A percentile compares a stretch with the other conserved stretches of the same genome.
Evolutionary conservation across 2,329 filamentous ascomycete genomes (phyloP).

Genomic region (Aspergillus sp.): DNA sequence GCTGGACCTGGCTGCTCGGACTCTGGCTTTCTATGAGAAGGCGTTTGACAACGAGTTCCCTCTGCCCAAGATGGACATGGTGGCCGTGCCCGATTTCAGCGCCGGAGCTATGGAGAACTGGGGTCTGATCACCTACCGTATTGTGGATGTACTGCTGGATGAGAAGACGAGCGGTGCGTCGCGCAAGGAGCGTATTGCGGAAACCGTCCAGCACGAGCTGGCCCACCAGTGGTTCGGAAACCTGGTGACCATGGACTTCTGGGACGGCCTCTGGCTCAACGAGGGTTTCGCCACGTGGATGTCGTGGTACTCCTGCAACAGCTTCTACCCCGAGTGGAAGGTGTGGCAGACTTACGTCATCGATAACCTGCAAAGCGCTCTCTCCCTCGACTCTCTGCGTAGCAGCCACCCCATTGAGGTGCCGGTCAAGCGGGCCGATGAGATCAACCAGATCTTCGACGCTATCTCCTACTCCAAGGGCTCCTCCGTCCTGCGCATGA

Average conservation of each 20-base stretch:
- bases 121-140: conserved; percentile 92
- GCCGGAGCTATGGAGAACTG: conserved; percentile 98
- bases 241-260: conserved; percentile 97
- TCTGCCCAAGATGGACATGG: conserved; percentile 93
- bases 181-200: conserved; percentile 88
- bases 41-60: conserved; percentile 86
- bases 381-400: conserved; percentile 83
- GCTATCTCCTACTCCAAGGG: conserved; percentile 97
- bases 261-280: conserved; percentile 96
- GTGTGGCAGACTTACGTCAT: conserved; percentile 96
- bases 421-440: conserved; percentile 89
- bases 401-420: conserved; percentile 97
- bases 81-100: conserved; percentile 93
- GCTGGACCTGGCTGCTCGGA: conserved; percentile 82
- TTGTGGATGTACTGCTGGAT: conserved; percentile 86
- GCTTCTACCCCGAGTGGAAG: conserved; percentile 97
- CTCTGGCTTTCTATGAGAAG: conserved; percentile 92
- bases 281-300: conserved; percentile 90
- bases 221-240: conserved; percentile 99
- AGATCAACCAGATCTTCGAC: conserved; percentile 98
- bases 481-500: conserved; percentile 94
- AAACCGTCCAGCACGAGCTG: conserved; percentile 94
- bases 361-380: conserved; percentile 83
- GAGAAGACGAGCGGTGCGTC: conserved; percentile 87
- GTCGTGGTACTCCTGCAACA: conserved; percentile 92